Evolutionary conservation across 129 eudicot genomes (phyloP).

Genomic region (Flaveria linearis): DNA sequence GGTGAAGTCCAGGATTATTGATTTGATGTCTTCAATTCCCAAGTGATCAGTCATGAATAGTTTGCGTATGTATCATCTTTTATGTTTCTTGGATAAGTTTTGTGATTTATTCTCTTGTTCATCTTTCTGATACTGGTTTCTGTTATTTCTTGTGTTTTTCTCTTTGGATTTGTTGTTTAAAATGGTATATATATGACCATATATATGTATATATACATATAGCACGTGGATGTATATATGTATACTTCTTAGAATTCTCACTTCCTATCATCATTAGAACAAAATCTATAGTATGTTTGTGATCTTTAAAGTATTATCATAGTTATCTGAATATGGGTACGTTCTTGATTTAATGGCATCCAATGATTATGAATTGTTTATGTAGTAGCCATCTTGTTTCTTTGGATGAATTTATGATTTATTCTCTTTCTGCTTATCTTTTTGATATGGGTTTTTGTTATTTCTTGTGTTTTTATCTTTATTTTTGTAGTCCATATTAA

Average conservation of each 20-base stretch:
- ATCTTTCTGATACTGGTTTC: constrained; percentile 1
- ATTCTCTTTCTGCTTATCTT: constrained; percentile 1
- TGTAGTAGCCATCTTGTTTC: not conserved
- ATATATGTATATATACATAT: not conserved
- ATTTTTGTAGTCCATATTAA: not conserved
- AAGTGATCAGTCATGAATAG: not conserved
- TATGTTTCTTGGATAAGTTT: not conserved
- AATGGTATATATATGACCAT: not conserved
- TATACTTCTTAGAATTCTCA: constrained; percentile 81
- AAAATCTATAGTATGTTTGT: constrained; percentile 60
- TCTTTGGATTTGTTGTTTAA: not conserved
- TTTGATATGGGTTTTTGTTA: constrained; percentile 7
- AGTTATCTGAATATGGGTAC: too few species aligned
- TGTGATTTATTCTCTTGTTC: constrained; percentile 7
- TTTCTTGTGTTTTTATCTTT: not conserved
- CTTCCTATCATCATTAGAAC: constrained; percentile 92
- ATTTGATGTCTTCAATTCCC: not conserved
- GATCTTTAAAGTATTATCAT: not conserved
- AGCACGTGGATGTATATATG: not conserved
- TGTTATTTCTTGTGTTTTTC: constrained; percentile 8
- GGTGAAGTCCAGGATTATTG: not conserved
- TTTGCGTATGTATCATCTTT: not conserved
- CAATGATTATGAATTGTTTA: constrained; percentile 1
- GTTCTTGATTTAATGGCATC: not conserved
- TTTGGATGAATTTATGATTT: not conserved